phyloP scores from a whole-genome alignment of 169 alveolate genomes.

The Cryptosporidium xiaoi region DNA sequence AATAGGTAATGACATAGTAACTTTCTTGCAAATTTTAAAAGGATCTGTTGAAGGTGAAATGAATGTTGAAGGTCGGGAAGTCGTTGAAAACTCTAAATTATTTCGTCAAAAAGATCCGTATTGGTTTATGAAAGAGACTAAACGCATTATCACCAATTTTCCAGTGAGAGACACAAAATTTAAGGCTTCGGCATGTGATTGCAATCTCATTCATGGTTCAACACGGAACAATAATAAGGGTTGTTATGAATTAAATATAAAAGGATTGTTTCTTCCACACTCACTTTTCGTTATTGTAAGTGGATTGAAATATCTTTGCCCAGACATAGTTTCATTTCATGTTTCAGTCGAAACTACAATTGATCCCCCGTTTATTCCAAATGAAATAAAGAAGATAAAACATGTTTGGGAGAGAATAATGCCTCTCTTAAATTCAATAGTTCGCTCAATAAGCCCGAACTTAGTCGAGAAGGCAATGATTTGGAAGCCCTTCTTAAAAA shows the following conservation, averaged over 20 bases:
- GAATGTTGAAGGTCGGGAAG: not conserved
- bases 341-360: conserved; percentile 32
- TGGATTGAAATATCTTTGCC: conserved; percentile 44
- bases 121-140: conserved; percentile 60
- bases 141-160: conserved; percentile 36
- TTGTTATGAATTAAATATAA: conserved; percentile 54
- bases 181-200: conserved; percentile 58
- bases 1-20: conserved; percentile 46
- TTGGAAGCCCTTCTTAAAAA: conserved; percentile 19
- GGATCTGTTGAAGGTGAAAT: not conserved
- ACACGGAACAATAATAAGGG: conserved; percentile 4
- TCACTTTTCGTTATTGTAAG: conserved; percentile 34
- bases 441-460: conserved; percentile 15
- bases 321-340: conserved; percentile 14
- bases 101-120: conserved; percentile 24
- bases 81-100: not conserved
- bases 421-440: conserved; percentile 12
- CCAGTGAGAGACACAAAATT: conserved; percentile 60
- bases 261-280: conserved; percentile 53
- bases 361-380: conserved; percentile 64
- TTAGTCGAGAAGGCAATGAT: conserved; percentile 19
- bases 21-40: conserved; percentile 55
- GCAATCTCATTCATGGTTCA: conserved; percentile 47
- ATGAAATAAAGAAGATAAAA: not conserved
- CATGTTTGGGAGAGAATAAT: conserved; percentile 45